A percentile compares a stretch with the other conserved stretches of the same genome.
Evolutionary conservation across 352 stramenopile species (phyloP).

Genomic region (Phytophthora megakarya): DNA sequence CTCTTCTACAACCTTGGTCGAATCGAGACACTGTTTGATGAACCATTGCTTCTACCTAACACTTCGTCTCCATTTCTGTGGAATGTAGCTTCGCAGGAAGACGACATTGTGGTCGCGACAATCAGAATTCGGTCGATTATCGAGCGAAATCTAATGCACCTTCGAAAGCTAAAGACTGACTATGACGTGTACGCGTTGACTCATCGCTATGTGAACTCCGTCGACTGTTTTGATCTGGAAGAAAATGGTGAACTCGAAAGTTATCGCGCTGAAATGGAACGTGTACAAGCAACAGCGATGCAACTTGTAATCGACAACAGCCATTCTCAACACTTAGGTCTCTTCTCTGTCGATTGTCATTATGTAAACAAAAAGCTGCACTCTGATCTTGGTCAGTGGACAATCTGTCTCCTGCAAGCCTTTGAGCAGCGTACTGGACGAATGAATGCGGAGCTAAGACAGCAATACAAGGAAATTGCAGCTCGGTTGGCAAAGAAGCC

Average conservation of each 20-base stretch:
- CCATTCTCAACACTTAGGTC: conserved; percentile 35
- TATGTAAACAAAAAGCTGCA: conserved; percentile 53
- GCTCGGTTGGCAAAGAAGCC: conserved; percentile 62
- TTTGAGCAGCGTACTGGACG: conserved; percentile 60
- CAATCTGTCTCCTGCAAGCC: conserved; percentile 37
- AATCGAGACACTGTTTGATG: conserved; percentile 69
- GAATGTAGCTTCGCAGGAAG: conserved; percentile 69
- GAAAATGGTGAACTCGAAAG: conserved; percentile 31
- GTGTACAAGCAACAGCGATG: conserved; percentile 29
- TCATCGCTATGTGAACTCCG: conserved; percentile 43
- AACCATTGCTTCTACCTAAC: conserved; percentile 31
- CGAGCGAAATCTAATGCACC: conserved; percentile 50
- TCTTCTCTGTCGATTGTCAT: conserved; percentile 60
- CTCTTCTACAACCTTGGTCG: conserved; percentile 70
- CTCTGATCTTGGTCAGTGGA: conserved; percentile 46
- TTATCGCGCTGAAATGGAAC: conserved; percentile 38
- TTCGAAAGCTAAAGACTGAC: conserved; percentile 43
- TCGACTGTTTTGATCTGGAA: conserved; percentile 51
- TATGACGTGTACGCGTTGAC: conserved; percentile 47
- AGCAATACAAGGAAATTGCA: conserved; percentile 80
- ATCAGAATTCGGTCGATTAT: conserved; percentile 70
- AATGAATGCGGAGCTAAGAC: conserved; percentile 58
- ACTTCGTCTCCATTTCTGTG: conserved; percentile 63
- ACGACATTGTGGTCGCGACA: conserved; percentile 56
- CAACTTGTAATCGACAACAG: conserved; percentile 32